Conservation (phyloP, 192 early-diverging fungal species). For the Geranomyces variabilis region DNA sequence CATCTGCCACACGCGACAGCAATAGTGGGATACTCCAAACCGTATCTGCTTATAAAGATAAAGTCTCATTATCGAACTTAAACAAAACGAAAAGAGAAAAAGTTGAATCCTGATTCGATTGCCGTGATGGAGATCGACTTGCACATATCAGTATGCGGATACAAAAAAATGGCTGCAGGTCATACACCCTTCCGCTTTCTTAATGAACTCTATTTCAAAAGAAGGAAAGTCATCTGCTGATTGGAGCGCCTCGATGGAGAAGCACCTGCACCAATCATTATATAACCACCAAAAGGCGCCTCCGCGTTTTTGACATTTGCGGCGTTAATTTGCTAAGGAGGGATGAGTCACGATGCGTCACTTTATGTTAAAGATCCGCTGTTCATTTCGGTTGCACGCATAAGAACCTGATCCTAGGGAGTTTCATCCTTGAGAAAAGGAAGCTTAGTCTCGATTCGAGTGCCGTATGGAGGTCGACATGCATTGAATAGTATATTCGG, state of each 20-base stretch:
- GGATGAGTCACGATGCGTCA: no score
- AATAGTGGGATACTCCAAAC: neutral
- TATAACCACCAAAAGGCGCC: neutral
- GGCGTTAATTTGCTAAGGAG: no score
- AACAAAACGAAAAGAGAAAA: slow-evolving; percentile 2
- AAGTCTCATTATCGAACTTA: slow-evolving; percentile 1
- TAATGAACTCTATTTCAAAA: neutral
- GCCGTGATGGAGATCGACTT: slow-evolving; percentile 12
- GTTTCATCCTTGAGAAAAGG: no score
- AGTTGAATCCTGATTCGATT: slow-evolving; percentile 2
- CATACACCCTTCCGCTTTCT: neutral
- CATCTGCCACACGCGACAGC: neutral
- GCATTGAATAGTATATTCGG: no score
- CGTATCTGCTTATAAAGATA: neutral
- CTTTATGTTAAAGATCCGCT: no score
- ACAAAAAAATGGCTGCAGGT: slow-evolving; percentile 5
- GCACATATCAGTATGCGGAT: slow-evolving; percentile 6
- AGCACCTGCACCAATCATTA: slow-evolving; percentile 1
- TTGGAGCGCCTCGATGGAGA: slow-evolving; percentile 7
- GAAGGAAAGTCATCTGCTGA: neutral
- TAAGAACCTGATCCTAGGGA: no score
- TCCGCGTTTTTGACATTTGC: no score
- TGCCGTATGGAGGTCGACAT: no score
- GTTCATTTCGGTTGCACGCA: no score
- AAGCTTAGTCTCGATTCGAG: no score